These are phyloP conservation scores for Colletotrichum musae DNA, from an alignment of 2,329 filamentous ascomycete genomes.

Conservation along the genomic window DNA sequence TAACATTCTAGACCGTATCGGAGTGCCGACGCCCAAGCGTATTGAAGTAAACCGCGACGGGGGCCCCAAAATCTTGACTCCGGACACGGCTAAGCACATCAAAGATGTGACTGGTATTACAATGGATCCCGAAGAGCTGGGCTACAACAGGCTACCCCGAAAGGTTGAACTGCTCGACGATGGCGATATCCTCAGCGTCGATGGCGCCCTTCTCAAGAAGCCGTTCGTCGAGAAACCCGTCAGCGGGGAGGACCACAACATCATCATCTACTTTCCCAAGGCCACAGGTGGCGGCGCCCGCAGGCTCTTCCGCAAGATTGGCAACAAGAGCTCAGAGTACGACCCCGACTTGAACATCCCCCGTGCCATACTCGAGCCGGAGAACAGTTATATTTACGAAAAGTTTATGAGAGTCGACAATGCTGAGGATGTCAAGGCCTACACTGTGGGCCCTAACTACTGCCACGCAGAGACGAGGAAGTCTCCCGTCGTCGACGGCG, in stretches of 20 bases:
- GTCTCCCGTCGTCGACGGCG: conserved; percentile 95
- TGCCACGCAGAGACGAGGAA: conserved; percentile 98
- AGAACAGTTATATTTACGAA: conserved; percentile 94
- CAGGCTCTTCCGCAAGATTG: conserved; percentile 95
- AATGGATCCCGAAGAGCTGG: conserved; percentile 74
- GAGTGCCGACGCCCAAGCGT: conserved; percentile 89
- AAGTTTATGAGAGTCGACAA: conserved; percentile 98
- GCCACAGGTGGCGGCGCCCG: conserved; percentile 90
- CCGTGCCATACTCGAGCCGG: conserved; percentile 83
- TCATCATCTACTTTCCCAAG: conserved; percentile 96
- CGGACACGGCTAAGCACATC: conserved; percentile 85
- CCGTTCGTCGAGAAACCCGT: conserved; percentile 99
- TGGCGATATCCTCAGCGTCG: conserved; percentile 88
- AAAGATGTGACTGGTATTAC: conserved; percentile 84
- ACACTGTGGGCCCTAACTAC: conserved; percentile 92
- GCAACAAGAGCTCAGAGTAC: conserved; percentile 98
- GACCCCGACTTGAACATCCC: conserved; percentile 83
- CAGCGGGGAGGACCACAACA: conserved; percentile 99
- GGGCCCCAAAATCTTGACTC: conserved; percentile 82
- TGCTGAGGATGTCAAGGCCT: conserved; percentile 97
- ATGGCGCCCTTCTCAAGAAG: conserved; percentile 85
- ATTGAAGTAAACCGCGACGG: conserved; percentile 95
- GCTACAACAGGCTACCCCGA: conserved; percentile 69
- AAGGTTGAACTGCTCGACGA: conserved; percentile 91
- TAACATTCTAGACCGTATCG: conserved; percentile 87